Evolutionary conservation across 306 rosid genomes (phyloP), one percentile per base, ranked within the genome.

Genomic region (Delonix regia): DNA sequence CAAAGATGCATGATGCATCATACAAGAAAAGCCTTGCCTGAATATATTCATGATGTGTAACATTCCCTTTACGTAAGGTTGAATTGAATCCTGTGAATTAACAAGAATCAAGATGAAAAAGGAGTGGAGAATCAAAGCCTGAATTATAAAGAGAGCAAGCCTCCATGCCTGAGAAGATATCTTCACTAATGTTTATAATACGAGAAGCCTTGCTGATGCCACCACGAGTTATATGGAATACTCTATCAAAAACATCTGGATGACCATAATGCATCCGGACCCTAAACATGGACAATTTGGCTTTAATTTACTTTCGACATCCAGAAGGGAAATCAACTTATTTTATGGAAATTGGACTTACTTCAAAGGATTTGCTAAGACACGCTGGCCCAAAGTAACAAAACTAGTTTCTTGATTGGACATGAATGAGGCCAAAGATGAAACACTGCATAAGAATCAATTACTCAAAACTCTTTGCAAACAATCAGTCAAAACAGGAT

Each of bases 131-230:
- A 33, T 25, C 27, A 56, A 66, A 30, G 33, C n/a, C 71, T 21
- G 19, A 12, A 60, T 57, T 34, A 71, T 1, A 21, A 25, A 45
- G 52, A 12, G 71, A 38, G 39, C 19, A 64, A 73, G 53, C 60
- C 76, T 57, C 15, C 77, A 78, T 57, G 90, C 99, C 99, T 53
- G 99, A 86, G 83, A 2, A 94, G 61, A 94, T 90, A 86, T 94
- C 98, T 87, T 90, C 98, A 83, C 98, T 94, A 53, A 90, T 89
- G 86, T 94, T 94, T 74, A 94, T 90, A 62, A 92, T 91, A 34
- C 97, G 97, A 51, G 99, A 94, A 25, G 99, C 97, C 87, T 94
- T 94, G 91, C 99, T 92, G 57, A 94, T 87, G 74, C 99, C 99
- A 84, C 99, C 99, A 3, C 99, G 90, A 22, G 99, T 94, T 68